Evolutionary conservation across 1,284 basidiomycete genomes (phyloP), one percentile per base, ranked within the genome.

Genomic region (Taiwanofungus camphoratus): DNA sequence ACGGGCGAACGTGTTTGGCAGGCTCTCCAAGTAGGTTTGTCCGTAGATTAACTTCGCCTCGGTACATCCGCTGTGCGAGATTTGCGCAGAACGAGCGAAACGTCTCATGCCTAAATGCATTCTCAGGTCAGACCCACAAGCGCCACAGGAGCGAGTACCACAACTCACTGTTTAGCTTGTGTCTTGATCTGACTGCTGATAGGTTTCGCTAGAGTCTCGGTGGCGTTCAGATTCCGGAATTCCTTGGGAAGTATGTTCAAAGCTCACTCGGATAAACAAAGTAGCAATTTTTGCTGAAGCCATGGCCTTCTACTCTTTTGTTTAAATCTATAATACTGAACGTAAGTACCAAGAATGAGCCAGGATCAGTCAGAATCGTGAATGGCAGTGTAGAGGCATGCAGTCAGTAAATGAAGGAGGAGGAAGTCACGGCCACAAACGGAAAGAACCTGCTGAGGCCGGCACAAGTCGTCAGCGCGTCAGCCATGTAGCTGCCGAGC

Each of bases 161-260:
- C 18, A 11, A 65, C 82, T 54, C 56, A 91, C 89, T 90, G 76
- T 51, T 77, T 81, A 2, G 85, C 89, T 60, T 91, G 88, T 30
- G 73, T 70, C 65, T 86, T 92, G 44, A 92, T 70, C 38, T 73
- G 74, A 41, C 72, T 72, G 33, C 85, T 83, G 52, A 92, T 90
- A 31, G 89, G 89, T 67, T 92, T 92, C 41, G 89, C 88, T 58
- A 91, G 61, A 22, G 87, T 92, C 88, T 91, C 45, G 52, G 45
- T 49, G 51, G 47, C 49, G 42, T 44, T 62, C 32, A 62, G 58
- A 46, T 37, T 30, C 20, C 21, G 20, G 31, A 36, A 30, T 16
- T 18, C 32, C 43, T 13, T 19, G 32, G 27, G 44, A 36, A 45
- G 40, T 32, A 36, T 9, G 31, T 29, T 29, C 24, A 18, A 24